Conservation (phyloP, 73 alveolate genomes). For the Paramecium bursaria region DNA sequence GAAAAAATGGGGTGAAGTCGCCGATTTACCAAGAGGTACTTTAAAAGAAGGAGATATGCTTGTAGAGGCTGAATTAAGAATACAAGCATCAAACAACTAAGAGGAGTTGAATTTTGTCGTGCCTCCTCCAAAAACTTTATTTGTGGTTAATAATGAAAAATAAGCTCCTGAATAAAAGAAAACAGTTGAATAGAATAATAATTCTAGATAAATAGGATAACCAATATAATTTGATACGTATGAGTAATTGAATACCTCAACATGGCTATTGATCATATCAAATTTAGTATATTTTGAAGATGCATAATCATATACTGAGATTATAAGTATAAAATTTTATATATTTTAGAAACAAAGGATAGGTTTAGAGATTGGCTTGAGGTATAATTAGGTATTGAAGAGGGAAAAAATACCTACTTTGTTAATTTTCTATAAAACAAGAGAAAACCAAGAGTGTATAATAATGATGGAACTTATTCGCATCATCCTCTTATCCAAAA, state of each 20-base stretch:
- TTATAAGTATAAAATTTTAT: not conserved
- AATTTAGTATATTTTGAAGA: slow-evolving; percentile 11
- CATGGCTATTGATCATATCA: slow-evolving; percentile 36
- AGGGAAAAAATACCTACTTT: not conserved
- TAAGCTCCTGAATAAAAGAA: not conserved
- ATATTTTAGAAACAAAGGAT: slow-evolving; percentile 16
- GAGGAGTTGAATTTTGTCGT: slow-evolving; percentile 47
- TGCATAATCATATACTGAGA: slow-evolving; percentile 5
- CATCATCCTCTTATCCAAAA: slow-evolving; percentile 25
- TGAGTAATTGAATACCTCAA: not conserved
- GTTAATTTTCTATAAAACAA: slow-evolving; percentile 33
- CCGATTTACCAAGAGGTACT: not conserved
- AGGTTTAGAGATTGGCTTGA: slow-evolving; percentile 28
- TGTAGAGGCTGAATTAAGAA: slow-evolving; percentile 52
- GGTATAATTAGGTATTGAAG: not conserved
- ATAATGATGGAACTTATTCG: not conserved
- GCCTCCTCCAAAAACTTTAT: slow-evolving; percentile 31
- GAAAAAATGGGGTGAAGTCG: slow-evolving; percentile 42
- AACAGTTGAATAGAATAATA: not conserved
- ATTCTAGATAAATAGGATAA: slow-evolving; percentile 35
- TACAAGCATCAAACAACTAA: slow-evolving; percentile 33
- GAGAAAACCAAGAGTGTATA: slow-evolving; percentile 23
- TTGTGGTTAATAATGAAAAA: slow-evolving; percentile 55
- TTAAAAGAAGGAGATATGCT: slow-evolving; percentile 50
- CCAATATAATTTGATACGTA: not conserved